These are phyloP conservation scores for Fusarium transvaalense DNA, from an alignment of 2,329 filamentous ascomycete species.

Conservation along the genomic window DNA sequence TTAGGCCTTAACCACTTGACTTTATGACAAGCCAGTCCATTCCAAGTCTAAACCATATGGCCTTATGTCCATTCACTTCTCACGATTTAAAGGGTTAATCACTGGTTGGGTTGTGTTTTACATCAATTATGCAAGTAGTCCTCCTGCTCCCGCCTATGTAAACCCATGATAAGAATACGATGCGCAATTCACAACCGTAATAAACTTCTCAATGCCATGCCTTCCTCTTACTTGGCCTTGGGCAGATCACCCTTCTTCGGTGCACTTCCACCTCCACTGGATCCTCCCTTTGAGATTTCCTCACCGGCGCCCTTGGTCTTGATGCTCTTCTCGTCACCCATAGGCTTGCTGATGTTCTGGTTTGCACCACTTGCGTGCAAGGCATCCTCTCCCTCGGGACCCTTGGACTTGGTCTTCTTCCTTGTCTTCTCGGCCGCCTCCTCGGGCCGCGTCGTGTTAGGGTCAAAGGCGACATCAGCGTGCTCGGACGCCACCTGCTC, in stretches of 20 bases:
- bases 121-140: background rate
- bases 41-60: background rate
- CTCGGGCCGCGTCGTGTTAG: conserved; percentile 75
- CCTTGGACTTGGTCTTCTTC: conserved; percentile 53
- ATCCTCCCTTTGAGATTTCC: conserved; percentile 54
- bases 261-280: conserved; percentile 50
- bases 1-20: background rate
- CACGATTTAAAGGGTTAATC: background rate
- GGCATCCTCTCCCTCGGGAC: conserved; percentile 45
- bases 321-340: conserved; percentile 53
- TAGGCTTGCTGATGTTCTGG: conserved; percentile 57
- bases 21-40: background rate
- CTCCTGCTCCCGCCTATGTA: background rate
- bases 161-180: background rate
- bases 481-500: conserved; percentile 67
- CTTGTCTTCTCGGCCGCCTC: conserved; percentile 65
- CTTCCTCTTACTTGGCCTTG: conserved; percentile 22
- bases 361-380: conserved; percentile 62
- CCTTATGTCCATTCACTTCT: background rate
- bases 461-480: conserved; percentile 75
- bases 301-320: conserved; percentile 51
- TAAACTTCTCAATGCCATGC: background rate
- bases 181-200: background rate
- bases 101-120: background rate
- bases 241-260: conserved; percentile 48